These are phyloP conservation scores for Xylaria scruposa DNA, from an alignment of 495 filamentous ascomycete genomes.

Conservation along the genomic window DNA sequence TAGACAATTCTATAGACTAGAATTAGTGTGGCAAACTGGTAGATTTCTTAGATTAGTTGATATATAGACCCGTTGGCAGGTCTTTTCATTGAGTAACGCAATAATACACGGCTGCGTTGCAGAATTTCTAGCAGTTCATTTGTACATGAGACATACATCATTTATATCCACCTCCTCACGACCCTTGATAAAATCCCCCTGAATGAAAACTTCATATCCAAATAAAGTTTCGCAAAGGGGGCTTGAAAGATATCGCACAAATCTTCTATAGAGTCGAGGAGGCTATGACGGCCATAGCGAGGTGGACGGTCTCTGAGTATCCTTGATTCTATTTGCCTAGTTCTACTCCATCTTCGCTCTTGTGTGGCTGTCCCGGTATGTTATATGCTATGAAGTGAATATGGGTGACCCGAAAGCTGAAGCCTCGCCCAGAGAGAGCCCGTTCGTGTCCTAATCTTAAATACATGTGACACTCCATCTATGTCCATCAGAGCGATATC, in stretches of 20 bases:
- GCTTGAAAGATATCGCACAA: too few relatives aligned
- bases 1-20: not conserved
- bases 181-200: too few relatives aligned
- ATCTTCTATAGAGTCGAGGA: not conserved
- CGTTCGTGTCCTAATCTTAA: not conserved
- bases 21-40: not conserved
- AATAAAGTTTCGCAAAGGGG: not conserved
- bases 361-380: not conserved
- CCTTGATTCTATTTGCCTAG: not conserved
- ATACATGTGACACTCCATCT: not conserved
- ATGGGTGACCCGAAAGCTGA: not conserved
- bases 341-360: not conserved
- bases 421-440: not conserved
- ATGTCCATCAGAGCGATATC: too few relatives aligned
- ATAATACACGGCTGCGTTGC: not conserved
- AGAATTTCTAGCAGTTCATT: not conserved
- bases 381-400: not conserved
- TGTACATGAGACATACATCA: not conserved
- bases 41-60: not conserved
- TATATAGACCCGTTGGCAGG: slow-evolving; percentile 17
- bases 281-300: not conserved
- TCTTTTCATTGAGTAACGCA: not conserved
- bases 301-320: not conserved
- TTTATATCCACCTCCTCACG: not conserved
- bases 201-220: too few relatives aligned